Base-by-base conservation (phyloP, 2,329 filamentous ascomycete species). In the Aspergillus novoparasiticus region DNA sequence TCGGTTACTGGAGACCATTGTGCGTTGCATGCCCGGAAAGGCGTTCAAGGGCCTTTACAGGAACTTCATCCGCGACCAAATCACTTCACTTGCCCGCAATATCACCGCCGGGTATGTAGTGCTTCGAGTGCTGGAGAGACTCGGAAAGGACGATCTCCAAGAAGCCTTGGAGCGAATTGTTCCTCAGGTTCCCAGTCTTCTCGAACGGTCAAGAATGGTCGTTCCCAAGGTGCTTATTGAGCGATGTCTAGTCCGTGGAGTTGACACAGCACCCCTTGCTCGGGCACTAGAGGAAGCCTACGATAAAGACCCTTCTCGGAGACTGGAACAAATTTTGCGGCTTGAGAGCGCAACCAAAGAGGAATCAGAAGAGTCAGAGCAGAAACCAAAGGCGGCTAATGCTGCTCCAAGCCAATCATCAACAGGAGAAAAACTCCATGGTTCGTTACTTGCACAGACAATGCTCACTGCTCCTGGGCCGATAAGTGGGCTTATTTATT, bases 71-170 rank as follows among this genome's bases (percentile, higher is more conserved):
- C 90, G 89, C 65, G 89, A 90, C 16, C 87, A 93, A 30, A 90
- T 98, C 71, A 88, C 89, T 26, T 91, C 88, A 45, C 86, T 97
- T 63, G 87, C 94, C 6, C 90, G 93, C 62, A 98, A 98, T 75
- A 94, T 96, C 71, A 91, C 94, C 56, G 93, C 95, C 6, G 90
- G 89, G 28, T 98, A 97, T 73, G 91, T 96, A 0, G 92, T 93
- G 23, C 91, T 94, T 69, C 87, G 89, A 62, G 89, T 96, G 4
- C 82, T 99, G 50, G 91, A 93, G 74, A 87, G 95, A 59, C 83
- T 98, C 12, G 90, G 92, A 76, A 94, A 92, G 73, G 93, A 97
- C 64, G 93, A 97, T 72, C 83, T 99, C 10, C 83, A 89, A 48
- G 86, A 87, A 60, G 92, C 91, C 0, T 86, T 93, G 61, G 83